Base-by-base conservation (phyloP, 2,329 filamentous ascomycete genomes). In the Phaeosphaeriaceae sp. region DNA sequence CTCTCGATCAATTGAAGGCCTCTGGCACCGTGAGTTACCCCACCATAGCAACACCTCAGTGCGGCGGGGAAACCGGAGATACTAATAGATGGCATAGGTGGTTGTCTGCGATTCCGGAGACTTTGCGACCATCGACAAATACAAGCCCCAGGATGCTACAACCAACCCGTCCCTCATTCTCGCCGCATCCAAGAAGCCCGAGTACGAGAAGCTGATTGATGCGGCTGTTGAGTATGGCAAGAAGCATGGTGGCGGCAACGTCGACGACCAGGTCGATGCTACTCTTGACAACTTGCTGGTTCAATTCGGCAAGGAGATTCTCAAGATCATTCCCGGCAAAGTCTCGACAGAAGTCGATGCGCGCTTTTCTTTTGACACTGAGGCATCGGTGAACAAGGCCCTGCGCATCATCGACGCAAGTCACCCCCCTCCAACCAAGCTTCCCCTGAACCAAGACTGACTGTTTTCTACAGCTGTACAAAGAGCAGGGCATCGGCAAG, bases 61-160 rank as follows among this genome's bases (percentile, higher is more conserved):
- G 43, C 52, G 44, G 55, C 57, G 47, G 52, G 54, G 48, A 36
- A 15, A 12, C 50, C 60, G 54, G 54, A 56, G 46, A 56, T 48
- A 46, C 52, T 59, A 30, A 61, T 50, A 34, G 30, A n/a, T 15
- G 35, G 42, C 15, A 11, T 73, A 94, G 91, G 89, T 90, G 61
- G 94, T 97, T 74, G 94, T 97, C 77, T 93, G 89, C 78, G 94
- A 97, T 83, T 96, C 93, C 78, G 94, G 92, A 87, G 88, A 81
- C 73, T 77, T 78, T 64, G 76, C 80, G 86, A 92, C 92, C 78
- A 99, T 99, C 77, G 92, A 84, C 83, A 97, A 97, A 84, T 99
- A 99, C 87, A 96, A 96, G 87, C 94, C 94, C 62, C 92, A 99
- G 84, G 94, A 99, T 90, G 94, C 94, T 74, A 99, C 94, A 77